These are phyloP conservation scores for Suhomyces bolitotheri DNA, from an alignment of 1,139 yeast genomes.

Conservation along the genomic window DNA sequence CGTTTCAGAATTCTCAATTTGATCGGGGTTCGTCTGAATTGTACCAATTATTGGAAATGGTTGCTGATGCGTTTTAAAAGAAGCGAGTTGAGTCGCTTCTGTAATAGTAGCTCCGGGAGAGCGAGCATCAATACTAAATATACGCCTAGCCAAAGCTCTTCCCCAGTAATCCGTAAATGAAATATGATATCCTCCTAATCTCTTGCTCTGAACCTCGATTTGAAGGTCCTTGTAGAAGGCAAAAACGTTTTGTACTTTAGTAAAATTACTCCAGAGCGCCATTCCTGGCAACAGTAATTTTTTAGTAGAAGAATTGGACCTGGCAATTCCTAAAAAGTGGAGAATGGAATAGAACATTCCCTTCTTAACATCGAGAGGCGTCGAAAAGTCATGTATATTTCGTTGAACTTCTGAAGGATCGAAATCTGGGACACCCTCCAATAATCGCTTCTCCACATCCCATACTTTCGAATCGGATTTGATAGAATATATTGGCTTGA, in stretches of 20 bases:
- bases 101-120: slow-evolving; percentile 43
- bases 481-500: slow-evolving; percentile 40
- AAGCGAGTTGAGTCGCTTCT: slow-evolving; percentile 24
- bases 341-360: slow-evolving; percentile 14
- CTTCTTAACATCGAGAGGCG: neutral
- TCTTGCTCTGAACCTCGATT: slow-evolving; percentile 52
- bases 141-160: slow-evolving; percentile 52
- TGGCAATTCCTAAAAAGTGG: slow-evolving; percentile 15
- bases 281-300: too few species aligned
- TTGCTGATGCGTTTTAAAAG: slow-evolving; percentile 34
- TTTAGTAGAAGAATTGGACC: too few species aligned
- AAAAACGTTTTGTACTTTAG: slow-evolving; percentile 33
- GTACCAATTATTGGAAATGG: slow-evolving; percentile 47
- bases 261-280: too few species aligned
- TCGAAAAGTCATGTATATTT: too few species aligned
- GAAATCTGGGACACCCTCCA: slow-evolving; percentile 56
- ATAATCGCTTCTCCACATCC: slow-evolving; percentile 49
- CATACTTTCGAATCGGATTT: slow-evolving; percentile 30
- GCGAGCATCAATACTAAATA: slow-evolving; percentile 40
- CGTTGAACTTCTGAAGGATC: slow-evolving; percentile 27
- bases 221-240: slow-evolving; percentile 54
- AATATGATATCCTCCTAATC: slow-evolving; percentile 52
- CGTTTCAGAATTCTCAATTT: slow-evolving; percentile 21
- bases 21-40: slow-evolving; percentile 31
- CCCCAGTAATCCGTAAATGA: slow-evolving; percentile 73